A percentile compares a stretch with the other conserved stretches of the same genome.
These are phyloP conservation scores for Apodospora peruviana DNA, from an alignment of 495 filamentous ascomycete genomes.

Conservation along the genomic window DNA sequence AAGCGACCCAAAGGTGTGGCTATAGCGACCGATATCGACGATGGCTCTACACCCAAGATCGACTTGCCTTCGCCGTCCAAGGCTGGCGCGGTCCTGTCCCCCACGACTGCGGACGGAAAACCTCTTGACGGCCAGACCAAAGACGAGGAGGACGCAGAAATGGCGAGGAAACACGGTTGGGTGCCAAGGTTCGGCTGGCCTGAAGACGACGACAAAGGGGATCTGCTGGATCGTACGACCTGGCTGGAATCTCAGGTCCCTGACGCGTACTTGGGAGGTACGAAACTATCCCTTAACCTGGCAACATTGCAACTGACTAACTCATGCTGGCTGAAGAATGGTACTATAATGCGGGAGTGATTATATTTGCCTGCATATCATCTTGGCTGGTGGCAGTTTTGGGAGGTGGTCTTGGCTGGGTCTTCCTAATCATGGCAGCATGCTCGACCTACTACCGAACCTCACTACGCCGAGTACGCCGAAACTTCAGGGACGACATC, in stretches of 20 bases:
- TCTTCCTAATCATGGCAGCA: conserved; percentile 83
- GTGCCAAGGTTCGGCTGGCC: conserved; percentile 72
- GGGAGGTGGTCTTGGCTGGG: conserved; percentile 88
- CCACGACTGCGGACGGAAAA: conserved; percentile 40
- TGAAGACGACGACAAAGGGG: conserved; percentile 46
- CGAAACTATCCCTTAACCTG: conserved; percentile 15
- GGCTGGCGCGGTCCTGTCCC: conserved; percentile 50
- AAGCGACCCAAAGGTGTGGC: conserved; percentile 54
- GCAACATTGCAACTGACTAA: not conserved
- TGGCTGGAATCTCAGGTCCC: conserved; percentile 78
- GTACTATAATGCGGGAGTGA: conserved; percentile 93
- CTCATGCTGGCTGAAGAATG: conserved; percentile 64
- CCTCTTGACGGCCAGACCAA: conserved; percentile 44
- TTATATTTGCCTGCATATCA: conserved; percentile 83
- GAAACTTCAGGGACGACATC: conserved; percentile 95
- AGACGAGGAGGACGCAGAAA: conserved; percentile 49
- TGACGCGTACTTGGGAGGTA: conserved; percentile 89
- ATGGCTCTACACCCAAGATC: conserved; percentile 61
- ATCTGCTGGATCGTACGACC: conserved; percentile 79
- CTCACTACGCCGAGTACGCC: conserved; percentile 83
- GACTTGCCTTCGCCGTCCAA: conserved; percentile 73
- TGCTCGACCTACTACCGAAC: conserved; percentile 97
- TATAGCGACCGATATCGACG: conserved; percentile 70
- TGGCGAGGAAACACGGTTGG: conserved; percentile 76
- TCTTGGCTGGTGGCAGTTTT: conserved; percentile 88